Percentiles rank a stretch among this genome's conserved stretches.
phyloP scores from a whole-genome alignment of 1,284 basidiomycete species.

The Laetiporus sulphureus region DNA sequence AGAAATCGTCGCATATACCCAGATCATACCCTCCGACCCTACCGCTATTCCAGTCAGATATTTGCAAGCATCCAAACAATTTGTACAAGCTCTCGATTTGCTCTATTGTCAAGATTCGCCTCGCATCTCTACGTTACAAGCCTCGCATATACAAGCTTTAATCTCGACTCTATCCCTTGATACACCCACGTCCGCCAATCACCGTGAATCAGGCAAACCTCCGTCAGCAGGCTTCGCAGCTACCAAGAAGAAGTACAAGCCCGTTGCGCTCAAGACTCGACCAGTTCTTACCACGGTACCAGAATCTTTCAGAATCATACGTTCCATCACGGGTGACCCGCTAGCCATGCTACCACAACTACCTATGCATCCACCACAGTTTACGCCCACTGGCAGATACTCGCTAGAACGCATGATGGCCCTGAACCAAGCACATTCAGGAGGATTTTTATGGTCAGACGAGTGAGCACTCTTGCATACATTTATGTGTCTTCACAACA shows the following conservation, averaged over 20 bases:
- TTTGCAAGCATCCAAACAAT: no score
- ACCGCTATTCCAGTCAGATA: no score
- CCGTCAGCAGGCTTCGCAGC: background rate
- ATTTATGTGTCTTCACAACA: conserved; percentile 25
- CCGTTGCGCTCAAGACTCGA: conserved; percentile 24
- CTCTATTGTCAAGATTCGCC: no score
- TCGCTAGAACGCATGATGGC: conserved; percentile 23
- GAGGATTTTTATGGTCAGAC: conserved; percentile 25
- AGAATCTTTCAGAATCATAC: conserved; percentile 25
- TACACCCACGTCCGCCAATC: background rate
- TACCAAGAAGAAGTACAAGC: conserved; percentile 30
- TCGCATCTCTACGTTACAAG: no score
- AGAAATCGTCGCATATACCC: no score
- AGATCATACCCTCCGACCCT: no score
- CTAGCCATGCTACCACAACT: conserved; percentile 24
- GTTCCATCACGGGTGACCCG: conserved; percentile 29
- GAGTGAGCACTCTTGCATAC: conserved; percentile 27
- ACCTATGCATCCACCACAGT: conserved; percentile 18
- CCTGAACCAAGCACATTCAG: conserved; percentile 19
- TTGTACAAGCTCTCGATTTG: no score
- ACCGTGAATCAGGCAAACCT: background rate
- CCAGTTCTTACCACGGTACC: conserved; percentile 23
- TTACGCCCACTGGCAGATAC: conserved; percentile 25
- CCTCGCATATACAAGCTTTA: no score
- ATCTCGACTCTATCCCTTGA: no score